phyloP scores from a whole-genome alignment of 2,329 filamentous ascomycete species.

The Neofusicoccum laricinum region DNA sequence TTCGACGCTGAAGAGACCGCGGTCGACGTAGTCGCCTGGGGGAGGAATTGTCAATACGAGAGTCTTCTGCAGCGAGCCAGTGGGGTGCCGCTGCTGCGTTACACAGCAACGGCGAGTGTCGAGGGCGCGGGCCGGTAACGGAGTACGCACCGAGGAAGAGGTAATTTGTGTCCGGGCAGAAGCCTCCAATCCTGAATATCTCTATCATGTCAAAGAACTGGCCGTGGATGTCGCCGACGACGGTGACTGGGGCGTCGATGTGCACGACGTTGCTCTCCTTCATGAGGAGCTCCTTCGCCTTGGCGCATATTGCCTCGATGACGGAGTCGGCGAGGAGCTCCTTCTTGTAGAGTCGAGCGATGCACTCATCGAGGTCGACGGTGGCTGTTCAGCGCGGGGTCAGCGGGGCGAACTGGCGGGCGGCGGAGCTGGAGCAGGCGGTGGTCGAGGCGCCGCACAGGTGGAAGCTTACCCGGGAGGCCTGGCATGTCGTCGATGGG shows the following conservation, averaged over 20 bases:
- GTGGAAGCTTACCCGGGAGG: conserved; percentile 42
- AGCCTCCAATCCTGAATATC: conserved; percentile 97
- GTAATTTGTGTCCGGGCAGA: conserved; percentile 97
- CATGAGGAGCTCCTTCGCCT: conserved; percentile 98
- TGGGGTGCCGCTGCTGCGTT: not conserved
- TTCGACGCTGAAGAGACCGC: conserved; percentile 97
- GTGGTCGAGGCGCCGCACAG: not conserved
- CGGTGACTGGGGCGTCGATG: conserved; percentile 90
- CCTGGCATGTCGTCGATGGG: conserved; percentile 43
- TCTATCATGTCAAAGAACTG: conserved; percentile 99
- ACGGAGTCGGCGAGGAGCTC: conserved; percentile 96
- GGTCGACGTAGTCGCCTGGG: conserved; percentile 95
- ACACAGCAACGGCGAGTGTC: not conserved
- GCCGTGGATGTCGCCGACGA: conserved; percentile 97
- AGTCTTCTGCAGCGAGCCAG: conserved; percentile 17
- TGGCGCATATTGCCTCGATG: conserved; percentile 98
- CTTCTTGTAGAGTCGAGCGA: conserved; percentile 93
- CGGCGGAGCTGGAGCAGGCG: not conserved
- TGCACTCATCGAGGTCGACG: conserved; percentile 98
- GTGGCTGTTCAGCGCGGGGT: conserved; percentile 59
- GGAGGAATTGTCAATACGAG: not conserved
- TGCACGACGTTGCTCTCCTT: conserved; percentile 99
- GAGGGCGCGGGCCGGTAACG: not conserved
- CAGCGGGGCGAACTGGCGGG: not conserved
- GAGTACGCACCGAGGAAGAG: conserved; percentile 75